These are phyloP conservation scores for Encephalitozoon romaleae DNA, from an alignment of 371 early-diverging fungal genomes.

Conservation along the genomic window DNA sequence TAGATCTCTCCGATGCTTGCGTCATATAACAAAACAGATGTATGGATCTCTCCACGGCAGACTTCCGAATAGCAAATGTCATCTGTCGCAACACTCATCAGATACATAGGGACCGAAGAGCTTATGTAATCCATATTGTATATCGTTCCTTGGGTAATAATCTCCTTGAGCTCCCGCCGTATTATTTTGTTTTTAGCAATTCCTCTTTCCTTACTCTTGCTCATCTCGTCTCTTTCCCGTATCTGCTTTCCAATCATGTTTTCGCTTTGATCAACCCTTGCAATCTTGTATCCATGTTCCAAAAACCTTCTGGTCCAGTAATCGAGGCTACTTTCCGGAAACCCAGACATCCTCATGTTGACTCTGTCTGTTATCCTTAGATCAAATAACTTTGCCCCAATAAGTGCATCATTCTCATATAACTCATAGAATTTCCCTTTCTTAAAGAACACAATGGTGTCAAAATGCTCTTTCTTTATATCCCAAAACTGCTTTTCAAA, in stretches of 20 bases:
- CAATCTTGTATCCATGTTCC: conserved; percentile 87
- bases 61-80: conserved; percentile 52
- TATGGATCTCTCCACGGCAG: conserved; percentile 57
- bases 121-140: conserved; percentile 74
- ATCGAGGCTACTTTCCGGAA: conserved; percentile 85
- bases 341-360: conserved; percentile 98
- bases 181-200: conserved; percentile 72
- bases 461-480: conserved; percentile 84
- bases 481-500: conserved; percentile 99
- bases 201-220: conserved; percentile 37
- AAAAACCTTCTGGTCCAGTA: conserved; percentile 89
- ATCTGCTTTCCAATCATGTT: conserved; percentile 82
- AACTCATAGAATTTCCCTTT: conserved; percentile 97
- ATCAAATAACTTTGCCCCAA: conserved; percentile 89
- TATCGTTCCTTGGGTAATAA: conserved; percentile 84
- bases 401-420: conserved; percentile 96
- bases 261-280: conserved; percentile 94
- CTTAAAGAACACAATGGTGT: conserved; percentile 92
- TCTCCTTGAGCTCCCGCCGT: conserved; percentile 77
- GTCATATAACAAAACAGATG: conserved; percentile 82
- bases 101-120: conserved; percentile 26
- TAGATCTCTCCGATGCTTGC: conserved; percentile 80
- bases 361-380: conserved; percentile 85
- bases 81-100: conserved; percentile 64
- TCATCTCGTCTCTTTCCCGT: conserved; percentile 66